These are phyloP conservation scores for Xerocomus brunneocitrinus DNA, from an alignment of 768 basidiomycete genomes.

Conservation along the genomic window DNA sequence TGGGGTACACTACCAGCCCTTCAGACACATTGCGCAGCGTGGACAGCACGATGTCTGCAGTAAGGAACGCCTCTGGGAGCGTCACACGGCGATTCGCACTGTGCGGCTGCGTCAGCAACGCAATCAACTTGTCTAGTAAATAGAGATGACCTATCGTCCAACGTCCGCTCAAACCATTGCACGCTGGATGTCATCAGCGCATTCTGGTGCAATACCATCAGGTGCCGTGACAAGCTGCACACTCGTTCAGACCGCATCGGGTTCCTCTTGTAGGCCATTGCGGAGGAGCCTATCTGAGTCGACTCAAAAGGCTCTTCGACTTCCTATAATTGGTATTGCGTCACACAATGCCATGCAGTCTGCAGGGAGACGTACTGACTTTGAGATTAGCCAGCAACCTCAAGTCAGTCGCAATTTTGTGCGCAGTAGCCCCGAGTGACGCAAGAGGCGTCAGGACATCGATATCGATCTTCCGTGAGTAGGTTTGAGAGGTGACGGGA, in stretches of 20 bases:
- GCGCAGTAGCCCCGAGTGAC: conserved; percentile 89
- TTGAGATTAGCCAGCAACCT: conserved; percentile 92
- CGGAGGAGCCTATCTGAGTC: conserved; percentile 94
- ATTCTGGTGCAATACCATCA: conserved; percentile 96
- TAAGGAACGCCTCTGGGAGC: conserved; percentile 94
- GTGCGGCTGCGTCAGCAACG: conserved; percentile 7
- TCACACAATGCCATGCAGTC: conserved; percentile 1
- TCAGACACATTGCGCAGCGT: conserved; percentile 96
- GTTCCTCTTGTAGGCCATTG: conserved; percentile 99
- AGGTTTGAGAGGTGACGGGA: conserved; percentile 97
- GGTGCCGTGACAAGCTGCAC: conserved; percentile 91
- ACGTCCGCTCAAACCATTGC: conserved; percentile 98
- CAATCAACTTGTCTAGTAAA: not conserved
- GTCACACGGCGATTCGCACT: conserved; percentile 97
- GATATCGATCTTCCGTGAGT: conserved; percentile 94
- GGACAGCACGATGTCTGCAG: conserved; percentile 93
- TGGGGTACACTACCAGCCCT: conserved; percentile 98
- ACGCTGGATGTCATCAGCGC: conserved; percentile 91
- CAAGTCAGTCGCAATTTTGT: conserved; percentile 97
- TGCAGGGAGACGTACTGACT: conserved; percentile 32
- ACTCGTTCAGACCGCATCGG: conserved; percentile 99
- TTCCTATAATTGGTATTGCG: conserved; percentile 48
- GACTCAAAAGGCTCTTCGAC: conserved; percentile 99
- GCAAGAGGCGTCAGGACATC: conserved; percentile 90
- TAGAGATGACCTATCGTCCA: conserved; percentile 78